Evolutionary conservation across 441 rosid genomes (phyloP).

Genomic region (Syzygium syzygioides): DNA sequence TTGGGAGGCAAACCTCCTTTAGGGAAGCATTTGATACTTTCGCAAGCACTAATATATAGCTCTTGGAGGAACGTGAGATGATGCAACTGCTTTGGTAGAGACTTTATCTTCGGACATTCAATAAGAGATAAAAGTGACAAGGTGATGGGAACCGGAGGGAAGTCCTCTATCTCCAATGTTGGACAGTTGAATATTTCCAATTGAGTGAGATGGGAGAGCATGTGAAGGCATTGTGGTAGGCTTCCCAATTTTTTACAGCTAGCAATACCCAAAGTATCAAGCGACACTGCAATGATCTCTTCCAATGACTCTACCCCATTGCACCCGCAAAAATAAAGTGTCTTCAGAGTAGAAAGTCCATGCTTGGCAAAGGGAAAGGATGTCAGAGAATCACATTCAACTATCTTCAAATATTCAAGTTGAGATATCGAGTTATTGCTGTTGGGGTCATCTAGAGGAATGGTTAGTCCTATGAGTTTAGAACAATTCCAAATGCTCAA

Average conservation of each 20-base stretch:
- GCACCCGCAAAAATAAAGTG: accelerated
- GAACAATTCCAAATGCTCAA: accelerated
- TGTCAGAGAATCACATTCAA: accelerated
- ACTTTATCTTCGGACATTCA: neutral
- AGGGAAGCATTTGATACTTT: neutral
- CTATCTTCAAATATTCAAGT: accelerated
- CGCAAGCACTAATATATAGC: accelerated
- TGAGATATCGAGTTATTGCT: neutral
- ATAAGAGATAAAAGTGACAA: accelerated
- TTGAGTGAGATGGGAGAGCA: accelerated
- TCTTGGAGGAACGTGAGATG: accelerated
- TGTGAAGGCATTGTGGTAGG: neutral
- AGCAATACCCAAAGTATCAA: accelerated
- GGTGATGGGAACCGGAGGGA: neutral
- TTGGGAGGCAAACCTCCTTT: neutral
- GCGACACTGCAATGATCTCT: accelerated
- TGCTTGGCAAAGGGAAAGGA: neutral
- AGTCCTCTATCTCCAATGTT: neutral
- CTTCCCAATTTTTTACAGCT: accelerated
- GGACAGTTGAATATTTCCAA: accelerated
- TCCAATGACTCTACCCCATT: accelerated
- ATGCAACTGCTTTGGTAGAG: neutral
- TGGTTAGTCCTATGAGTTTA: accelerated
- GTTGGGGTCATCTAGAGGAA: accelerated
- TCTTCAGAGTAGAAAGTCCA: accelerated